Conservation (phyloP, 2,329 filamentous ascomycete genomes). For the Pseudocercospora ulei region DNA sequence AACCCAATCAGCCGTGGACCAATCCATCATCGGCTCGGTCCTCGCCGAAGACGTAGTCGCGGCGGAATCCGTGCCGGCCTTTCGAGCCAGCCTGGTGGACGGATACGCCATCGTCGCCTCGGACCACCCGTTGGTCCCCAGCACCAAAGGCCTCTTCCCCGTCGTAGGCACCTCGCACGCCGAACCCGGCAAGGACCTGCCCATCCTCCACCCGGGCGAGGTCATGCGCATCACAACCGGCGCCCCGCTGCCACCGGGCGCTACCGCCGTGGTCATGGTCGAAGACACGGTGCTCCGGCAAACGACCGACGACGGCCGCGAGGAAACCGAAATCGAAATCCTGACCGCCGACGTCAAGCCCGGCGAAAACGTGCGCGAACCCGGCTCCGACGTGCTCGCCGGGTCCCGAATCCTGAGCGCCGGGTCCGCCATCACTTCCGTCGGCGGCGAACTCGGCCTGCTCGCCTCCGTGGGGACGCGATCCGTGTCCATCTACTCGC, state of each 20-base stretch:
- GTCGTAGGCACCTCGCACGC: conserved; percentile 83
- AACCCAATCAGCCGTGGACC: conserved; percentile 52
- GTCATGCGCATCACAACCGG: conserved; percentile 91
- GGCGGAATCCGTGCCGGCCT: conserved; percentile 76
- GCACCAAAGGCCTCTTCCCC: conserved; percentile 69
- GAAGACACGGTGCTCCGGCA: conserved; percentile 76
- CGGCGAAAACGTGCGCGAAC: conserved; percentile 81
- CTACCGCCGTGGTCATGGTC: conserved; percentile 91
- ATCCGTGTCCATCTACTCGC: conserved; percentile 61
- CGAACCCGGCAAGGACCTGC: conserved; percentile 57
- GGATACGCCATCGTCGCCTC: conserved; percentile 74
- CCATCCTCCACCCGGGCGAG: conserved; percentile 58
- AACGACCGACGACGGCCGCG: conserved; percentile 65
- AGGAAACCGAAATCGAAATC: conserved; percentile 83
- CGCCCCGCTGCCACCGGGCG: conserved; percentile 76
- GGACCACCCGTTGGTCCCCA: conserved; percentile 38
- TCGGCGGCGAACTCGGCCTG: conserved; percentile 84
- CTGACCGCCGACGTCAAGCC: conserved; percentile 62
- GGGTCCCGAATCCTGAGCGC: conserved; percentile 61
- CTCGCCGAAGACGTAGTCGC: conserved; percentile 76
- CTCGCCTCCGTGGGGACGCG: conserved; percentile 72
- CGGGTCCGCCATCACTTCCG: conserved; percentile 72
- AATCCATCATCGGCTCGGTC: conserved; percentile 61
- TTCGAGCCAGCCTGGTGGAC: conserved; percentile 91
- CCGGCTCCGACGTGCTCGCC: conserved; percentile 73